phyloP scores from a whole-genome alignment of 2,329 filamentous ascomycete genomes.

The Talaromyces sp. region DNA sequence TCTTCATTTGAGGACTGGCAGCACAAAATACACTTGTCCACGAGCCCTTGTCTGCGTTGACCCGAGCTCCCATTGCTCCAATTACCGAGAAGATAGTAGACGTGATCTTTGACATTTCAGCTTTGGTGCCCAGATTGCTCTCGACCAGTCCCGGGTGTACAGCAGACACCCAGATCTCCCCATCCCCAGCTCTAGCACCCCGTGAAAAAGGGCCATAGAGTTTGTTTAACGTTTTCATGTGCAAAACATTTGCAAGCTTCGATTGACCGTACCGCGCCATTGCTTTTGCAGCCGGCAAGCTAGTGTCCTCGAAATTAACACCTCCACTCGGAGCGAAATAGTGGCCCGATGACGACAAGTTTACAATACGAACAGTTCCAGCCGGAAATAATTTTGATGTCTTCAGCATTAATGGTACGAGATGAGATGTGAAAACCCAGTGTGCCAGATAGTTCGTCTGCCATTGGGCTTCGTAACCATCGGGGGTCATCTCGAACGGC shows the following conservation, averaged over 20 bases:
- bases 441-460: constrained; percentile 33
- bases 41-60: background rate
- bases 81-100: background rate
- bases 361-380: constrained; percentile 10
- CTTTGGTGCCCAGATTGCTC: constrained; percentile 3
- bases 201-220: constrained; percentile 19
- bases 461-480: constrained; percentile 33
- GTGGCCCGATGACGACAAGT: constrained; percentile 7
- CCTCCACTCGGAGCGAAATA: background rate
- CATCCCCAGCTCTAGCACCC: constrained; percentile 19
- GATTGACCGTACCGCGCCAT: constrained; percentile 39
- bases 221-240: constrained; percentile 30
- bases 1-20: background rate
- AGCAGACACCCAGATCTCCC: constrained; percentile 31
- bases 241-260: constrained; percentile 42
- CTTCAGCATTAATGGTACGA: constrained; percentile 23
- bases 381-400: constrained; percentile 18
- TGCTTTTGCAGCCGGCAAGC: constrained; percentile 17
- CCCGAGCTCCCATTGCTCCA: background rate
- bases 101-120: background rate
- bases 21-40: background rate
- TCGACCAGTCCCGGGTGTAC: constrained; percentile 36
- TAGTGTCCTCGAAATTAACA: constrained; percentile 10
- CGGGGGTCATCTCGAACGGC: constrained; percentile 18
- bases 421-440: constrained; percentile 28